A percentile compares a stretch with the other conserved stretches of the same genome.
Evolutionary conservation across 345 rosid species (phyloP).

Genomic region (Isatis tinctoria): DNA sequence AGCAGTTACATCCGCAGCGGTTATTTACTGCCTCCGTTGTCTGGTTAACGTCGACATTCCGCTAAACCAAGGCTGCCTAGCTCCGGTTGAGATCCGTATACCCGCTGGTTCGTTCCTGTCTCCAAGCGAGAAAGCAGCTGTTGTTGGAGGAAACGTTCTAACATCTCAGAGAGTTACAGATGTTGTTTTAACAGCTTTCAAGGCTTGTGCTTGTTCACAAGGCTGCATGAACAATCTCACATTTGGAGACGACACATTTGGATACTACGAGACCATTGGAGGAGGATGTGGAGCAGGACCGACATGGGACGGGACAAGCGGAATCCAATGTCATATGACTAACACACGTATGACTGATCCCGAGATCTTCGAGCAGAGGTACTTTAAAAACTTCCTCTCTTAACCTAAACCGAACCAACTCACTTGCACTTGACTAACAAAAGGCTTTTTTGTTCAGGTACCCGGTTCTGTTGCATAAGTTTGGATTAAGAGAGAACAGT

Average conservation of each 20-base stretch:
- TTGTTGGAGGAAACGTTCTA: constrained; percentile 95
- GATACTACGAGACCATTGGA: constrained; percentile 93
- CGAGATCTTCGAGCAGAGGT: constrained; percentile 90
- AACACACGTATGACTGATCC: constrained; percentile 99
- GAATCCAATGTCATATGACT: constrained; percentile 98
- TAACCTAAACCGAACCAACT: neutral
- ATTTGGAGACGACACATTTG: constrained; percentile 81
- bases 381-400: neutral
- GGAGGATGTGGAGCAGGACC: constrained; percentile 98
- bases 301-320: constrained; percentile 84
- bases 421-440: neutral
- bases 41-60: constrained; percentile 89
- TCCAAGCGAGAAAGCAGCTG: constrained; percentile 93
- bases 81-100: constrained; percentile 72
- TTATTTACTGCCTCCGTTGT: constrained; percentile 91
- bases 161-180: constrained; percentile 94
- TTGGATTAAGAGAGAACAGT: constrained; percentile 77
- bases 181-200: constrained; percentile 78
- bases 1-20: constrained; percentile 94
- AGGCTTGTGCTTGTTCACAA: constrained; percentile 95
- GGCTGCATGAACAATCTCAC: constrained; percentile 99
- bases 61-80: constrained; percentile 92
- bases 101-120: constrained; percentile 85
- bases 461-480: constrained; percentile 77
- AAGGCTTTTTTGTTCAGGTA: constrained; percentile 35